Evolutionary conservation across 2,329 filamentous ascomycete genomes (phyloP), one percentile per base, ranked within the genome.

Genomic region (Alternaria conjuncta): DNA sequence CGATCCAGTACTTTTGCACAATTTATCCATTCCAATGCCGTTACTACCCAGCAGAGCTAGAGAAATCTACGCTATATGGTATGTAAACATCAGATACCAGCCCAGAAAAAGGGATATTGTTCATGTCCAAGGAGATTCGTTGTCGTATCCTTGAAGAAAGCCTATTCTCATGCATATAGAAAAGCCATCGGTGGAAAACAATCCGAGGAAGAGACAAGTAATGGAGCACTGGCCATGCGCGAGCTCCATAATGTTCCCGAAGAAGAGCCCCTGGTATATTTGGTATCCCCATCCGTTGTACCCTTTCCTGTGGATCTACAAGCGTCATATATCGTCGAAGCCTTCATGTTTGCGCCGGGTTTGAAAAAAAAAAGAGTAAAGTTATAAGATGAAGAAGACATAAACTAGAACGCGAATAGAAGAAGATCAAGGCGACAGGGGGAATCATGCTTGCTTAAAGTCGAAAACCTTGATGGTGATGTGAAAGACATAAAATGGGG

Each of bases 391-490:
- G 36, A 59, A 28, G 28, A 26, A 55, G 45, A 43, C 9, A 26
- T 47, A 4, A 36, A 53, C 36, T 45, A 23, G 41, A 41, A 59
- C 26, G 41, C 20, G 15, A 53, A 49, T 47, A 26, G 18, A 61
- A 44, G 36, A 44, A 51, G n/a, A 23, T 21, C 49, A 58, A 58
- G 60, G 55, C 30, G 45, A 47, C 60, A 62, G 60, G 60, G 60
- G 60, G 60, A 62, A 62, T 62, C 55, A 62, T 62, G 60, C 60
- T 62, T 58, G 58, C 15, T 61, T 55, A 61, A 12, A 61, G 41
- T 54, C 49, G 41, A 56, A 47, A 56, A 46, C 41, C 54, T 56
- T 56, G 43, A 36, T 53, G 49, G 36, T 41, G 6, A 41, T 41
- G n/a, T 41, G 36, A 32, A 58, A 47, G 28, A 51, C 21, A 49